Evolutionary conservation across 2,329 filamentous ascomycete genomes (phyloP), one percentile per base, ranked within the genome.

Genomic region (Hirsutella rhossiliensis): DNA sequence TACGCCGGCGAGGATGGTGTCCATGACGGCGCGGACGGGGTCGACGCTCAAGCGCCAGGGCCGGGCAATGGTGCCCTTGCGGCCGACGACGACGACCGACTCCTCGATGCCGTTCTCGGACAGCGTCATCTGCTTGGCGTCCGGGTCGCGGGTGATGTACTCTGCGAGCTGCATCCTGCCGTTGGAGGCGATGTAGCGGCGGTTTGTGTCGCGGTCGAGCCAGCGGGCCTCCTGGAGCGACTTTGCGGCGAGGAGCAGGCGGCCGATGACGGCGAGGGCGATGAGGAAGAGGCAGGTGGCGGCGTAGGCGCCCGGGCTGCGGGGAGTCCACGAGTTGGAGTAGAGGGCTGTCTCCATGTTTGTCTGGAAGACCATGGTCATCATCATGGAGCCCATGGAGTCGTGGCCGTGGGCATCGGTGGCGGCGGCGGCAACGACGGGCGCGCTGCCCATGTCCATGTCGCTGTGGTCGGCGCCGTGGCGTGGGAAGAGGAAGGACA

Each of bases 221-320:
- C 87, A 94, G 38, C 69, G 66, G 51, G 68, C 58, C 62, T 75
- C 76, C 60, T 66, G 74, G 62, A 68, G 78, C 65, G 66, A 77
- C 59, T 87, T 87, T 54, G 76, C 69, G 3, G 88, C 88, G 42
- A 90, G 67, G 15, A 95, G 69, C 18, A 71, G 65, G 43, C 89
- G 84, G 56, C 82, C 80, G 45, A 83, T 56, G 48, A 81, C 69
- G 47, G 80, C 81, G 42, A 97, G 79, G 38, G 84, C 54, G 59
- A 95, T 80, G 47, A 96, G 75, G 66, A 96, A 96, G 61, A 96
- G 85, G 69, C 90, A 94, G 27, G 87, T 94, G 45, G 80, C 90
- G 2, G 87, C 87, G 63, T 96, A 97, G 47, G 74, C 67, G 53
- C 82, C 87, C 6, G 73, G 67, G 31, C 67, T 80, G 27, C 59